A percentile compares a stretch with the other conserved stretches of the same genome.
phyloP scores from a whole-genome alignment of 192 early-diverging fungal species.

The Coemansia guatemalensis region DNA sequence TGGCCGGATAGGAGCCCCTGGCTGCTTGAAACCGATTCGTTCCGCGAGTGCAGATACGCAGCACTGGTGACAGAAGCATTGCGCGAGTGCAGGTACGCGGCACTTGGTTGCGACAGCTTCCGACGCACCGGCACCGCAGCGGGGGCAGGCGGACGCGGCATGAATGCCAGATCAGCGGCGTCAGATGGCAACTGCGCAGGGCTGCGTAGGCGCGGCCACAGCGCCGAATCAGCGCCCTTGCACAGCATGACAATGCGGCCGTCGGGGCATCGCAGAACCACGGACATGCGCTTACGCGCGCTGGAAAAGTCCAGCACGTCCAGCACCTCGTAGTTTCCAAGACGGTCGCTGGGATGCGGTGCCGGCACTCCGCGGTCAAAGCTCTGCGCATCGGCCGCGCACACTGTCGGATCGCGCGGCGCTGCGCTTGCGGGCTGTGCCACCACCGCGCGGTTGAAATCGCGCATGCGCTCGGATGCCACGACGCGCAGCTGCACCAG shows the following conservation, averaged over 20 bases:
- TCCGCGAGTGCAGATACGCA: constrained; percentile 49
- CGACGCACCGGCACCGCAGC: constrained; percentile 15
- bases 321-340: constrained; percentile 60
- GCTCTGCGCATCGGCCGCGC: constrained; percentile 60
- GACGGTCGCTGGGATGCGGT: constrained; percentile 35
- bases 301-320: constrained; percentile 83
- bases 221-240: constrained; percentile 91
- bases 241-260: constrained; percentile 76
- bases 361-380: constrained; percentile 56
- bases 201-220: constrained; percentile 63
- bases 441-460: constrained; percentile 32
- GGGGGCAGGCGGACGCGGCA: constrained; percentile 27
- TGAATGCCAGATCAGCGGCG: constrained; percentile 21
- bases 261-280: constrained; percentile 70
- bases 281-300: constrained; percentile 87
- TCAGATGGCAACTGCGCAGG: constrained; percentile 24
- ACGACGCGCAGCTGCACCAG: constrained; percentile 53
- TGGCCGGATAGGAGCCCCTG: constrained; percentile 4
- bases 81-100: too few species aligned
- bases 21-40: constrained; percentile 35
- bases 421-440: not conserved
- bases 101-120: constrained; percentile 44
- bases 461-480: constrained; percentile 47
- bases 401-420: constrained; percentile 7
- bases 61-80: too few species aligned